These are phyloP conservation scores for Stentor coeruleus DNA, from an alignment of 73 alveolate species.

Conservation along the genomic window DNA sequence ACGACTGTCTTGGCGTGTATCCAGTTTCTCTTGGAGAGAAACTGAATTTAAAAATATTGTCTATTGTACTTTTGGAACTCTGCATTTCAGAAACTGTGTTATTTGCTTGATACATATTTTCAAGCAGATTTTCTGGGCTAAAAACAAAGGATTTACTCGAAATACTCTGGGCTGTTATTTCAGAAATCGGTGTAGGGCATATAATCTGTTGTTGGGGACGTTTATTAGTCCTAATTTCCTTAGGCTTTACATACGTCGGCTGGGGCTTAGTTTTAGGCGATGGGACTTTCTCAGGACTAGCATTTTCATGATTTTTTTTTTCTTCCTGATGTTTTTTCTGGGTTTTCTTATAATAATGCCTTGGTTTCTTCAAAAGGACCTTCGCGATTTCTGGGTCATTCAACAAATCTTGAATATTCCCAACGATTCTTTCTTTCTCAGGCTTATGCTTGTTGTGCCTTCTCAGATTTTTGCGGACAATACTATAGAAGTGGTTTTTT, in stretches of 20 bases:
- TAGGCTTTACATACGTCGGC: background rate
- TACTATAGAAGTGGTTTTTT: conserved; percentile 70
- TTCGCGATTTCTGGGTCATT: background rate
- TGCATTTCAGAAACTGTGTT: background rate
- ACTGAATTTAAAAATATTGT: background rate
- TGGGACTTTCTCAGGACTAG: background rate
- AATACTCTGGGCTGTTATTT: background rate
- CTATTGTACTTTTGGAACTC: background rate
- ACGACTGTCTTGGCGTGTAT: background rate
- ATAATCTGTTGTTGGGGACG: background rate
- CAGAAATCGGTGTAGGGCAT: background rate
- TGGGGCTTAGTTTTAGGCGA: background rate
- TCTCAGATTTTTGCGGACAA: conserved; percentile 42
- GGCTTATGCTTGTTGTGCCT: conserved; percentile 9
- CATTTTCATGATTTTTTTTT: too few species aligned
- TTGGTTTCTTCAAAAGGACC: background rate
- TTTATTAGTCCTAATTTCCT: too few species aligned
- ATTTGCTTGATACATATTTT: background rate
- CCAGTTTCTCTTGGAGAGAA: background rate
- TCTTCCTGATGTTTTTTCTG: background rate
- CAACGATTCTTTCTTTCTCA: background rate
- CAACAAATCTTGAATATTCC: background rate
- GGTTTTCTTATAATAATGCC: background rate
- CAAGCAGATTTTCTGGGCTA: background rate
- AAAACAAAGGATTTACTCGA: background rate